Conservation (phyloP, 2,329 filamentous ascomycete species). For the Talaromyces sp. region DNA sequence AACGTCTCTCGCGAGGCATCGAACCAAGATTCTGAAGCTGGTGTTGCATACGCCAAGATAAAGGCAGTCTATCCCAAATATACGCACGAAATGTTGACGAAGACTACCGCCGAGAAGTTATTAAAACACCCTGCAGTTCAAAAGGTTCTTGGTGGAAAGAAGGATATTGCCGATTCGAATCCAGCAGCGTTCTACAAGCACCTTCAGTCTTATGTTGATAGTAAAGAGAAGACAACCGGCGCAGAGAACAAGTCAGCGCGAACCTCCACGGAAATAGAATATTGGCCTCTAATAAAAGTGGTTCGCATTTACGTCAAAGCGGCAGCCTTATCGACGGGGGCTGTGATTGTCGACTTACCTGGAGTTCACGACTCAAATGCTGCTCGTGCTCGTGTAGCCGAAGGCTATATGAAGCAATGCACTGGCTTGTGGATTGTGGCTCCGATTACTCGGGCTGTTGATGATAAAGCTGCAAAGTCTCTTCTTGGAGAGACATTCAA, state of each 20-base stretch:
- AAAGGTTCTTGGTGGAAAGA: slow-evolving; percentile 48
- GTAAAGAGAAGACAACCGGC: slow-evolving; percentile 47
- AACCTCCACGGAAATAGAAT: slow-evolving; percentile 35
- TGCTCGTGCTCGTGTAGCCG: slow-evolving; percentile 57
- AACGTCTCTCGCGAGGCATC: slow-evolving; percentile 35
- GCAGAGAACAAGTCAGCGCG: slow-evolving; percentile 25
- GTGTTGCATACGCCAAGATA: slow-evolving; percentile 43
- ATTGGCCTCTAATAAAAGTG: slow-evolving; percentile 44
- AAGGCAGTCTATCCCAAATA: slow-evolving; percentile 36
- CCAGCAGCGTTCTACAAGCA: slow-evolving; percentile 44
- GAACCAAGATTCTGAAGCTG: slow-evolving; percentile 46
- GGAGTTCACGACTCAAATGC: slow-evolving; percentile 60
- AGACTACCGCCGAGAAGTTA: slow-evolving; percentile 40
- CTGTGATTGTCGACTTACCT: slow-evolving; percentile 58
- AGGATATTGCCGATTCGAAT: slow-evolving; percentile 37
- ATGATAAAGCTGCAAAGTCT: slow-evolving; percentile 57
- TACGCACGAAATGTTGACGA: slow-evolving; percentile 42
- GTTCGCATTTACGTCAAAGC: slow-evolving; percentile 51
- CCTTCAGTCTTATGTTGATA: slow-evolving; percentile 54
- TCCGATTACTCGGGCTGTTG: slow-evolving; percentile 58
- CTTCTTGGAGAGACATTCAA: slow-evolving; percentile 58
- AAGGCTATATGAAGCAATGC: slow-evolving; percentile 59
- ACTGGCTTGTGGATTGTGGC: slow-evolving; percentile 61
- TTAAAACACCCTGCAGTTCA: slow-evolving; percentile 41
- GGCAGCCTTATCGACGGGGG: slow-evolving; percentile 51